Evolutionary conservation across 1,139 yeast species (phyloP).

Genomic region (Chernovozyma sophiae-reginae): DNA sequence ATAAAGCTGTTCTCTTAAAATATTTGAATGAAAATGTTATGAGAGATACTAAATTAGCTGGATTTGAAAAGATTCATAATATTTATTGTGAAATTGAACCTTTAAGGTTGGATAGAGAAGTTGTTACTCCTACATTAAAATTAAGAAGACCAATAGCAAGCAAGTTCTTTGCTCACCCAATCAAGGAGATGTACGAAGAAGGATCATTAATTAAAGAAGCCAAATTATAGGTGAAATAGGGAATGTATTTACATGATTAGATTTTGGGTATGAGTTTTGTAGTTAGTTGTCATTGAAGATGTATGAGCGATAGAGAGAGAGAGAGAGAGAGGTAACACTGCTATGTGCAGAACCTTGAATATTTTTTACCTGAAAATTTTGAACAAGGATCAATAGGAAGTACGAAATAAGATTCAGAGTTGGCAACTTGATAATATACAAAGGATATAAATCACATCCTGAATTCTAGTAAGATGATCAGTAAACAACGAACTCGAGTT

Average conservation of each 20-base stretch:
- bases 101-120: conserved; percentile 56
- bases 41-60: conserved; percentile 21
- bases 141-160: conserved; percentile 61
- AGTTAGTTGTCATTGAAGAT: too few species aligned
- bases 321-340: too few species aligned
- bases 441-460: too few species aligned
- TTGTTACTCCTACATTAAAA: conserved; percentile 74
- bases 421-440: too few species aligned
- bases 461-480: too few species aligned
- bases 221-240: conserved; percentile 3
- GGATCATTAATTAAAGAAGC: conserved; percentile 23
- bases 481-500: too few species aligned
- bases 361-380: too few species aligned
- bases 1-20: conserved; percentile 24
- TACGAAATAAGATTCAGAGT: too few species aligned
- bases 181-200: conserved; percentile 57
- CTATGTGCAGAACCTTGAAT: too few species aligned
- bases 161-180: conserved; percentile 43
- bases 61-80: conserved; percentile 67
- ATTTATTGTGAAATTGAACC: conserved; percentile 60
- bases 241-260: neutral
- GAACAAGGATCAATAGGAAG: too few species aligned
- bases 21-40: conserved; percentile 24
- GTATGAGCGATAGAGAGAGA: too few species aligned
- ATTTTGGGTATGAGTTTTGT: neutral